Base-by-base conservation (phyloP, 1,284 basidiomycete genomes). In the Phellinidium pouzarii region DNA sequence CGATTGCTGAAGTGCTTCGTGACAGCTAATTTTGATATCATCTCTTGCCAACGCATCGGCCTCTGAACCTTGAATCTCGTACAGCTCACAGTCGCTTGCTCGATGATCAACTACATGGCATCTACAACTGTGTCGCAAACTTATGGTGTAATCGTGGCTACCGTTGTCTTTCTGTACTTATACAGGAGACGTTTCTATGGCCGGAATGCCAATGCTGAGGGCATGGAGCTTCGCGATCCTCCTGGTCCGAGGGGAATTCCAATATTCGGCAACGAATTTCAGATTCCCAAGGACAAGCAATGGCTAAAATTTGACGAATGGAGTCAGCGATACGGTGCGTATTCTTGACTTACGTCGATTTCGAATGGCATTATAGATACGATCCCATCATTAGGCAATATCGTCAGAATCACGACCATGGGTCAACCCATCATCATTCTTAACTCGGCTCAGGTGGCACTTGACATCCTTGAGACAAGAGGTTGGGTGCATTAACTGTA, bases 391-490 rank as follows among this genome's bases (percentile, higher is more conserved):
- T 34, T 34, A 52, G 50, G 54, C n/a, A 44, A 56, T 41, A 40
- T 56, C n/a, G 27, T 56, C 9, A 22, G 36, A 9, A 36, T 56
- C 9, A 43, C 9, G 14, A 52, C 38, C n/a, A 42, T 66, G 52
- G 63, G 64, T 0, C 59, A 61, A 40, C 57, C 58, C 2, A 53
- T 63, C 26, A 50, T 68, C 14, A 55, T 68, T 14, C 50, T 68
- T 17, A 65, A 62, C 50, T 61, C 65, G 17, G 49, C 63, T 40
- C 54, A 67, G 50, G 63, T 58, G 2, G 58, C 55, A 19, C 38
- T 60, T 37, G 65, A 66, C 14, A 55, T 67, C 3, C 56, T 68
- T 9, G 65, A 66, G 9, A 63, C 54, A n/a, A 52, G 40, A 52
- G 54, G 54, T 53, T 11, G n/a, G 9, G 19, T 34, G 38, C 19